Base-by-base conservation (phyloP, 2,329 filamentous ascomycete genomes). In the Xylariales sp. region DNA sequence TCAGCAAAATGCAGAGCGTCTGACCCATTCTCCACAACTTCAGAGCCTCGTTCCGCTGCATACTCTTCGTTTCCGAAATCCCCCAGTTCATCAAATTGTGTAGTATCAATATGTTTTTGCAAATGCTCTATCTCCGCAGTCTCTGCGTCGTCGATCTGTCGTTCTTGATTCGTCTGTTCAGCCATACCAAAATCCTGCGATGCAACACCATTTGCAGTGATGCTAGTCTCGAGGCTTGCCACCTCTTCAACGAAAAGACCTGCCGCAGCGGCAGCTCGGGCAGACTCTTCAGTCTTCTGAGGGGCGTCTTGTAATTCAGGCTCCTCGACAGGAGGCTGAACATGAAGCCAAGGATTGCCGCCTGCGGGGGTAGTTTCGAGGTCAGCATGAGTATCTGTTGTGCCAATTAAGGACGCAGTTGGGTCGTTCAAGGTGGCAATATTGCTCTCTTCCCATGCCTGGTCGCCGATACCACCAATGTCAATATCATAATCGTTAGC, bases 401-500 rank as follows among this genome's bases (percentile, higher is more conserved):
- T n/a, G n/a, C n/a, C n/a, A n/a, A n/a, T n/a, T n/a, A n/a, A n/a
- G n/a, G n/a, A n/a, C n/a, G n/a, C n/a, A n/a, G n/a, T n/a, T n/a
- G n/a, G n/a, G n/a, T n/a, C n/a, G n/a, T n/a, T n/a, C n/a, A n/a
- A n/a, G n/a, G n/a, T n/a, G n/a, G n/a, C n/a, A n/a, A n/a, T n/a
- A n/a, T n/a, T n/a, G n/a, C 44, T 34, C 10, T 53, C 47, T 20
- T 56, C 52, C 58, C 56, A 61, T 6, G 53, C 36, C 25, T 45
- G 44, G 25, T 55, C 53, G 10, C 55, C 52, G 10, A 50, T 27
- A 19, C 53, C 52, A 12, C 53, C 57, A 42, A 61, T 47, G 21
- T 60, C 57, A 38, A 59, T 56, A 16, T 61, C 59, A 40, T 56
- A 54, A 20, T 60, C 58, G 44, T 56, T 58, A 16, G 46, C 45